Conservation (phyloP, 129 eudicot species). For the Lactuca sativa region DNA sequence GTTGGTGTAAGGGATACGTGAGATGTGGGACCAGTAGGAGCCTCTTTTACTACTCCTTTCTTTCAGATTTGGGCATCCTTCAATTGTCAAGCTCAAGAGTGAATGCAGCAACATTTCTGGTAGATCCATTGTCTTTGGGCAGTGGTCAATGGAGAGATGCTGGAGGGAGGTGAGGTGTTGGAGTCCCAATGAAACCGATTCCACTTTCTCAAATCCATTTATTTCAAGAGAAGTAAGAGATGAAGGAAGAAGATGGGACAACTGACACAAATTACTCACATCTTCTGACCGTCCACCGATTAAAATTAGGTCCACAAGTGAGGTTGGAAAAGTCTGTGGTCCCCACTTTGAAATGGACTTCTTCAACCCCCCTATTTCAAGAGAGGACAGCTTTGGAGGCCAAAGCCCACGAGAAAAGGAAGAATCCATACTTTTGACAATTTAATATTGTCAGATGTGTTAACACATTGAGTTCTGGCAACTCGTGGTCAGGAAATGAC, state of each 20-base stretch:
- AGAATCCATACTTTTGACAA: neutral
- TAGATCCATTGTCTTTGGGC: neutral
- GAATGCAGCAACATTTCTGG: conserved; percentile 6
- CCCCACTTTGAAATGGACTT: neutral
- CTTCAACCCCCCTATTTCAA: neutral
- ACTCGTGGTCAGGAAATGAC: too few species aligned
- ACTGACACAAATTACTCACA: conserved; percentile 10
- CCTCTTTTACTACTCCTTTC: conserved; percentile 13
- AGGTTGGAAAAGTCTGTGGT: neutral
- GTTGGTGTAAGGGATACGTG: neutral
- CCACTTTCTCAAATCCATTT: too few species aligned
- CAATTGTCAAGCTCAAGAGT: conserved; percentile 8
- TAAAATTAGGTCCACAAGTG: neutral
- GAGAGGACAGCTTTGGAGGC: neutral
- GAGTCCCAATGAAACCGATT: too few species aligned
- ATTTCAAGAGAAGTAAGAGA: too few species aligned
- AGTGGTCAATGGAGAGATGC: conserved; percentile 6
- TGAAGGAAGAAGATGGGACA: conserved; percentile 8
- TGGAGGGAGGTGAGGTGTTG: neutral
- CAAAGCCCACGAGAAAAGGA: neutral
- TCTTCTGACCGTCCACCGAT: neutral
- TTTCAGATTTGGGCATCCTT: conserved; percentile 3
- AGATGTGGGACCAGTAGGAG: conserved; percentile 8
- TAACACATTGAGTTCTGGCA: too few species aligned
- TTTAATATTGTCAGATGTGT: neutral